Conservation (phyloP, 495 filamentous ascomycete species). For the Podospora appendiculata region DNA sequence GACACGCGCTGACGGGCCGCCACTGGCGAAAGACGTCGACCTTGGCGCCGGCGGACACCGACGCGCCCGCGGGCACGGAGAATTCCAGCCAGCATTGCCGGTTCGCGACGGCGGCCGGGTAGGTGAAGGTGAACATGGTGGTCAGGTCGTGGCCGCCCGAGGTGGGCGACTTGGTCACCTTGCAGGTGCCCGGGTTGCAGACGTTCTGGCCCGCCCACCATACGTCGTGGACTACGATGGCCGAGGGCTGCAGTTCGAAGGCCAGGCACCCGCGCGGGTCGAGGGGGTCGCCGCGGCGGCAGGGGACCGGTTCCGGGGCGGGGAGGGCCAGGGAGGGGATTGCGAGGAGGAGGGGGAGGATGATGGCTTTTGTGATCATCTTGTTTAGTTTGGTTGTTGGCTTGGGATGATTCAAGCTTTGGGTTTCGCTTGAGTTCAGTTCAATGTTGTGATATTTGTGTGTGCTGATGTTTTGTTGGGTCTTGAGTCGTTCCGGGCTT, state of each 20-base stretch:
- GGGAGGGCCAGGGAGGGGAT: neutral
- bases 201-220: conserved; percentile 4
- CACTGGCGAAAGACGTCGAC: conserved; percentile 10
- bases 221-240: conserved; percentile 6
- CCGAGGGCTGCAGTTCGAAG: conserved; percentile 2
- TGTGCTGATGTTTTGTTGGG: neutral
- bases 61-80: neutral
- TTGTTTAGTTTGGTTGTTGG: neutral
- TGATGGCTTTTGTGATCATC: neutral
- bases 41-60: neutral
- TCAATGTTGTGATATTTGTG: neutral
- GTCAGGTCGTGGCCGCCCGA: conserved; percentile 1
- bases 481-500: neutral
- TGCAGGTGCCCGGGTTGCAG: neutral
- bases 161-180: neutral
- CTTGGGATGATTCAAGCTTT: neutral
- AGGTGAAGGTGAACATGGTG: conserved; percentile 10
- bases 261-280: neutral
- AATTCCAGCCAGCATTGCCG: conserved; percentile 10
- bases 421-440: too few species aligned
- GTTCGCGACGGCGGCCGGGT: conserved; percentile 2
- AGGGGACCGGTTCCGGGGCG: neutral
- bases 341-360: conserved; percentile 1
- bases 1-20: neutral
- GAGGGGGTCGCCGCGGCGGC: neutral